Evolutionary conservation across 179 eudicot species (phyloP), one percentile per base, ranked within the genome.

Genomic region (Silene noctiflora): DNA sequence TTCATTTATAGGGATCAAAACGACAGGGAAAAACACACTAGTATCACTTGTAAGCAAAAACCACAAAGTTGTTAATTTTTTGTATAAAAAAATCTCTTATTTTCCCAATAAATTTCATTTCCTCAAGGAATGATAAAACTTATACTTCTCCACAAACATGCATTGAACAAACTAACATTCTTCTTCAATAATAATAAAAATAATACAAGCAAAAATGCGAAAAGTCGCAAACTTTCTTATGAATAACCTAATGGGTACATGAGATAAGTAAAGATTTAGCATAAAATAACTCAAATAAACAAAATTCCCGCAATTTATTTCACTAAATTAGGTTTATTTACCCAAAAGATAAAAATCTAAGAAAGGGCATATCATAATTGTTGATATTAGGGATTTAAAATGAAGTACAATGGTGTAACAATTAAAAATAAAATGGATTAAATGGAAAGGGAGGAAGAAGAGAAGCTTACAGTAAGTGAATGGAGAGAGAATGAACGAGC

Each of bases 91-190:
- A 60, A 35, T 35, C 24, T 20, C 65, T 16, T 14, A 61, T 13
- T 11, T 10, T 6, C 16, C 65, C 27, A 0, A 39, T 1, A 39
- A 39, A 39, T 21, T 6, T 3, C 65, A 11, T 4, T 61, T 61
- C 22, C 17, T 31, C 3, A 31, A 3, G 19, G 4, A 66, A 66
- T 27, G 12, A 13, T 20, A 25, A 24, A 63, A 63, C 16, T 20
- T 29, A 21, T n/a, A 69, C 3, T 69, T 64, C 16, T 27, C 3
- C 72, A 25, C 53, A 46, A 48, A 70, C 73, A 70, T 70, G 73
- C 73, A 70, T n/a, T 68, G 29, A 39, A 39, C 10, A 39, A 42
- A 42, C 13, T 19, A 19, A 31, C 48, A 67, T 67, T 33, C 12
- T 68, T 68, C 72, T 68, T 70, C 73, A 70, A 48, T 48, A 35